Evolutionary conservation across 306 rosid species (phyloP).

Genomic region (Dryas drummondii): DNA sequence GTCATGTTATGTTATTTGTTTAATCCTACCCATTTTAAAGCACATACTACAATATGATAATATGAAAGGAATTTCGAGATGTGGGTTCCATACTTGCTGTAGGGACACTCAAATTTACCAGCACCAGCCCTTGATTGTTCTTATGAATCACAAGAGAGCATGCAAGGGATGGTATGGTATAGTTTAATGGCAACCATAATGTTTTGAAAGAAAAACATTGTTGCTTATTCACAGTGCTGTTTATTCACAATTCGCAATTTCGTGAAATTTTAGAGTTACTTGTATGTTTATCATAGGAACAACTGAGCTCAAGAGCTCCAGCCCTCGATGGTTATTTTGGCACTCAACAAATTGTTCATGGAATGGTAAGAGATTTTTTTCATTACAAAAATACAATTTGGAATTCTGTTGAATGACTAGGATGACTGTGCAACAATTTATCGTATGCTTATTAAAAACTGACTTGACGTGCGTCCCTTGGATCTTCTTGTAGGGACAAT

Average conservation of each 20-base stretch:
- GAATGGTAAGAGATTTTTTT: constrained; percentile 33
- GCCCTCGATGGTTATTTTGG: constrained; percentile 35
- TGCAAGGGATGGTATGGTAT: constrained; percentile 25
- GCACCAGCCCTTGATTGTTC: constrained; percentile 25
- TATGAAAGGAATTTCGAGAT: constrained; percentile 2
- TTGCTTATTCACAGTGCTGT: background rate
- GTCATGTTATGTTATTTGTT: constrained; percentile 11
- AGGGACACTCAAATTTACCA: constrained; percentile 30
- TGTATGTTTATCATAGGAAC: constrained; percentile 28
- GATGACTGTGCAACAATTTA: background rate
- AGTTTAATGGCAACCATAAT: constrained; percentile 7
- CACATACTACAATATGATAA: background rate
- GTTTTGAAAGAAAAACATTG: background rate
- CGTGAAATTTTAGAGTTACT: constrained; percentile 13
- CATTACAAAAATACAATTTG: background rate
- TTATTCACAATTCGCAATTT: background rate
- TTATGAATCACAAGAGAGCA: constrained; percentile 26
- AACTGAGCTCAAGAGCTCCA: constrained; percentile 37
- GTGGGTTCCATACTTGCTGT: constrained; percentile 11
- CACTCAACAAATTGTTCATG: constrained; percentile 31
- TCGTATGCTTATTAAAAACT: background rate
- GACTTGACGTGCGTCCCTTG: constrained; percentile 11
- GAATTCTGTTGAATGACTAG: background rate
- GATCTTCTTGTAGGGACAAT: constrained; percentile 24
- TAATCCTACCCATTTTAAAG: background rate